These are phyloP conservation scores for Starmerella sp. DNA, from an alignment of 805 yeast species.

Conservation along the genomic window DNA sequence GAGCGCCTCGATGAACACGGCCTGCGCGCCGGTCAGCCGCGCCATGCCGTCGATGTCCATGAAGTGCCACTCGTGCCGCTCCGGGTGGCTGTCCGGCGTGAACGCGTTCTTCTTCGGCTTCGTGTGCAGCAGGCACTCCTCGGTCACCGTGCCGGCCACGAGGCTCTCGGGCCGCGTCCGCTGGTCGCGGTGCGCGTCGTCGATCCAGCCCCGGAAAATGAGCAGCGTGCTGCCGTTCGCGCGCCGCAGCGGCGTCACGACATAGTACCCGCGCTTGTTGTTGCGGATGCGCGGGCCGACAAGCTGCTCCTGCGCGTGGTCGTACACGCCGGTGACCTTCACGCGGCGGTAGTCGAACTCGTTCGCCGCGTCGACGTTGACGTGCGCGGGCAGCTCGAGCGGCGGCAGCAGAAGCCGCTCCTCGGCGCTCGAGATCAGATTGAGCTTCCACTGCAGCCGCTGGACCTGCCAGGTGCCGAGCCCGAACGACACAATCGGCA, in stretches of 20 bases:
- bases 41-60: constrained; percentile 80
- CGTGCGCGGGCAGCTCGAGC: constrained; percentile 47
- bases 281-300: constrained; percentile 80
- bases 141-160: constrained; percentile 60
- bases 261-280: constrained; percentile 62
- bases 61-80: constrained; percentile 60
- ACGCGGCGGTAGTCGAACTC: constrained; percentile 79
- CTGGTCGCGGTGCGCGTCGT: constrained; percentile 46
- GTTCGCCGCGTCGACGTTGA: constrained; percentile 50
- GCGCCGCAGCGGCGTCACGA: constrained; percentile 73
- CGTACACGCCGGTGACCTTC: constrained; percentile 62
- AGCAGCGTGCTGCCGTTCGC: constrained; percentile 68
- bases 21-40: constrained; percentile 49
- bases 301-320: constrained; percentile 76
- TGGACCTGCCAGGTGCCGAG: constrained; percentile 90
- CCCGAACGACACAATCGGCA: constrained; percentile 78
- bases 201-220: constrained; percentile 89
- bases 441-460: constrained; percentile 78
- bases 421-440: constrained; percentile 71
- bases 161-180: constrained; percentile 50
- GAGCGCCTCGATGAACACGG: constrained; percentile 66
- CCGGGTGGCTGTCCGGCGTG: constrained; percentile 59
- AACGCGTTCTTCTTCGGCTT: constrained; percentile 55
- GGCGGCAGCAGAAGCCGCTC: constrained; percentile 67
- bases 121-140: constrained; percentile 62